phyloP scores from a whole-genome alignment of 257 asterid species.

The Galeopsis tetrahit region DNA sequence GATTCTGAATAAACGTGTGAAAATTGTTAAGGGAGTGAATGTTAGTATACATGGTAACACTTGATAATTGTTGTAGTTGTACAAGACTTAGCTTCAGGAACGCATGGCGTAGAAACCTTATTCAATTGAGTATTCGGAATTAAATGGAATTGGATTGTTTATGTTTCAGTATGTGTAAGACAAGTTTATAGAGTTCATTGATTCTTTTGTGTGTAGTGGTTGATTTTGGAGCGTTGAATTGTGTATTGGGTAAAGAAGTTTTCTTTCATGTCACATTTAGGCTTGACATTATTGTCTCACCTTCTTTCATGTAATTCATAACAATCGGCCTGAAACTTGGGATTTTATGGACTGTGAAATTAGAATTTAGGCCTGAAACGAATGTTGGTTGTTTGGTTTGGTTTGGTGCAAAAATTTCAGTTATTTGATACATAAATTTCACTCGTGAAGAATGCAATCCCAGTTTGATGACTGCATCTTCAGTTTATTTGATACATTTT shows the following conservation, averaged over 20 bases:
- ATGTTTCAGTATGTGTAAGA: constrained; percentile 21
- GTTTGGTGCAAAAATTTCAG: too few species aligned
- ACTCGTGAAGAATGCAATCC: too few species aligned
- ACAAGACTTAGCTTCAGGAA: constrained; percentile 10
- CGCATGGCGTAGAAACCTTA: constrained; percentile 1
- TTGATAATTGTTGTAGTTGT: background rate
- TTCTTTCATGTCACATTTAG: background rate
- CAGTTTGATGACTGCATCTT: too few species aligned
- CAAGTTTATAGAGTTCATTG: constrained; percentile 15
- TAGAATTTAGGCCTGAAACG: too few species aligned
- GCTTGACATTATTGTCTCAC: too few species aligned
- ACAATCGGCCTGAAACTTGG: too few species aligned
- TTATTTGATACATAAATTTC: too few species aligned
- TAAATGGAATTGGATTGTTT: constrained; percentile 7
- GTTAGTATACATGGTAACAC: background rate
- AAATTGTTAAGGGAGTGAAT: background rate
- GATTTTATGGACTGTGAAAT: too few species aligned
- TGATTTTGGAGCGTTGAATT: background rate
- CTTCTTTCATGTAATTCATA: too few species aligned
- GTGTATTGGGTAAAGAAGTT: background rate
- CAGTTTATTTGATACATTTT: too few species aligned
- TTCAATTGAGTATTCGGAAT: background rate
- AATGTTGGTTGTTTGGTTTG: too few species aligned
- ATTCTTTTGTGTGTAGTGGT: constrained; percentile 19
- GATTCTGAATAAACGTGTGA: constrained; percentile 7